A percentile compares a stretch with the other conserved stretches of the same genome.
Evolutionary conservation across 495 filamentous ascomycete species (phyloP).

Genomic region (Hypoxylon fragiforme): DNA sequence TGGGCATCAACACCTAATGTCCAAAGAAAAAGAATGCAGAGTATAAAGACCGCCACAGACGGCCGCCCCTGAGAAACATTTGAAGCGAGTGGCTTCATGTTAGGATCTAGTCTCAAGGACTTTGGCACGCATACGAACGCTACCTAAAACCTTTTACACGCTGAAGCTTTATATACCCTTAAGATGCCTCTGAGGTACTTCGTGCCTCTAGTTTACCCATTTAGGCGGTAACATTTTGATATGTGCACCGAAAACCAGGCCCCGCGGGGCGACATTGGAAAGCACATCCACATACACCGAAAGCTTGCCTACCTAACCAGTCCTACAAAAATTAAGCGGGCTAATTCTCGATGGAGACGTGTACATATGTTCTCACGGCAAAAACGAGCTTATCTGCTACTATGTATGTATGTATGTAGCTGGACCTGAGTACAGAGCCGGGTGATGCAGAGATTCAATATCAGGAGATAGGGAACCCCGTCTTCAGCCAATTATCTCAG

Average conservation of each 20-base stretch:
- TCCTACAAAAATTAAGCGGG: too few relatives aligned
- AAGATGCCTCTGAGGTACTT: not conserved
- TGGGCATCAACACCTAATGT: not conserved
- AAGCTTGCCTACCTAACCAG: too few relatives aligned
- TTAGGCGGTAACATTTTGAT: slow-evolving; percentile 11
- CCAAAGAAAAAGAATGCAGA: slow-evolving; percentile 10
- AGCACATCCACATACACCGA: slow-evolving; percentile 1
- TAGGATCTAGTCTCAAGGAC: slow-evolving; percentile 2
- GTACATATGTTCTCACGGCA: too few relatives aligned
- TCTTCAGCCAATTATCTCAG: slow-evolving; percentile 7
- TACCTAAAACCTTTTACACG: too few relatives aligned
- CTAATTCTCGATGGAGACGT: too few relatives aligned
- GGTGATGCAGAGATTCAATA: slow-evolving; percentile 1
- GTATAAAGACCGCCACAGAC: slow-evolving; percentile 9
- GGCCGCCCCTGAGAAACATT: slow-evolving; percentile 1
- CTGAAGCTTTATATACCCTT: too few relatives aligned
- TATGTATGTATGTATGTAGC: too few relatives aligned
- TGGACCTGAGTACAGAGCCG: too few relatives aligned
- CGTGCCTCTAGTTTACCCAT: slow-evolving; percentile 13
- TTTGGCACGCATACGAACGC: too few relatives aligned
- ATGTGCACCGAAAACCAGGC: slow-evolving; percentile 3
- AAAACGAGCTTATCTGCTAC: too few relatives aligned
- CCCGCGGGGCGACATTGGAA: not conserved
- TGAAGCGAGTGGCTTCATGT: too few relatives aligned
- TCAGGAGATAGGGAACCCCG: not conserved